Base-by-base conservation (phyloP, 2,329 filamentous ascomycete genomes). In the Tolypocladium inflatum region DNA sequence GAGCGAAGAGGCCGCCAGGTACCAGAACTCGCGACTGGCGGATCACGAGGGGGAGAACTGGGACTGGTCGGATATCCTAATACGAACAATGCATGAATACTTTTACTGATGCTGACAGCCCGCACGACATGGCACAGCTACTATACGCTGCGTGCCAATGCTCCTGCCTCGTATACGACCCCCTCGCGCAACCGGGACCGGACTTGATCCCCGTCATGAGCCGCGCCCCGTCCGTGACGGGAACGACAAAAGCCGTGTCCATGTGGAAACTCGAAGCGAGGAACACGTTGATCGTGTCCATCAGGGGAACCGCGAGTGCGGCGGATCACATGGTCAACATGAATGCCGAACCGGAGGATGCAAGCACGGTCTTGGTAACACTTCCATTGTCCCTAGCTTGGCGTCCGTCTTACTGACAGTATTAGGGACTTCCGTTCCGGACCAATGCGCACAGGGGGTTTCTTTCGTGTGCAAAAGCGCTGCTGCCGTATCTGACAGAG, bases 251-350 rank as follows among this genome's bases (percentile, higher is more conserved):
- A 43, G 63, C 64, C 4, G 57, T 61, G 2, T 65, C 64, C 0
- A 62, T 65, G 35, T 67, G 64, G 63, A 64, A 62, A 30, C 52
- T 55, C 2, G 57, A 57, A 2, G 43, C 59, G 8, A 55, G 45
- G 4, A 60, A 61, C 1, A 58, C 60, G 0, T 26, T 66, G 1
- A 59, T 65, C 43, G 61, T 66, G 4, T 61, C 64, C 7, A 57
- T 67, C 11, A 55, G 64, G 23, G 65, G 65, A 0, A 65, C 65
- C 1, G 62, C 63, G 0, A 60, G 60, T 38, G 56, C 57, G 33
- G 53, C 61, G 2, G 65, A 67, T 30, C 64, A 66, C 41, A 63
- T 66, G 55, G 65, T 66, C 3, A 67, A 67, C 39, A 56, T 66
- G 19, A 65, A 66, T 19, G 48, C 57, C 6, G 57, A 53, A 26